Evolutionary conservation across 2,329 filamentous ascomycete genomes (phyloP).

Genomic region (Botrytis galanthina): DNA sequence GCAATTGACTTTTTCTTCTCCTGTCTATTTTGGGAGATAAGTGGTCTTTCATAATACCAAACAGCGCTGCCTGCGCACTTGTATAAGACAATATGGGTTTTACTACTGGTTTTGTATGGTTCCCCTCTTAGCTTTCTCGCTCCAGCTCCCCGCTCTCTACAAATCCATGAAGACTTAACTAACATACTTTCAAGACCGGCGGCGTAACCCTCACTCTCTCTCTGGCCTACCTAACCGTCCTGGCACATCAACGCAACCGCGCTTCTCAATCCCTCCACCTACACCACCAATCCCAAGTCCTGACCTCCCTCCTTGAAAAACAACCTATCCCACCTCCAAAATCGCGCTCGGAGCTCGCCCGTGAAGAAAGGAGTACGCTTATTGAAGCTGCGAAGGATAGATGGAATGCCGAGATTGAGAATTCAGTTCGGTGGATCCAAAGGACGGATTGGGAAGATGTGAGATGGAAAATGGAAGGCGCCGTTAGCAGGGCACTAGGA

Average conservation of each 20-base stretch:
- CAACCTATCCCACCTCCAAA: constrained; percentile 48
- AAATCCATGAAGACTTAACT: constrained; percentile 17
- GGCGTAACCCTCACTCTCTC: constrained; percentile 74
- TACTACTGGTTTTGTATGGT: constrained; percentile 68
- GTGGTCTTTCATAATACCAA: not conserved
- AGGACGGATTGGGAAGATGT: constrained; percentile 63
- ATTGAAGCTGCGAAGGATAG: constrained; percentile 69
- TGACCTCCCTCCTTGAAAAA: constrained; percentile 53
- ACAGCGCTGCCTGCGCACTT: constrained; percentile 26
- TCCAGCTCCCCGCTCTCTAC: not conserved
- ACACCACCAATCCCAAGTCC: constrained; percentile 51
- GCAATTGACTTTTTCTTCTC: not conserved
- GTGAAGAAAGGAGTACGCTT: constrained; percentile 53
- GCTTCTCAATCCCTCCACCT: constrained; percentile 4
- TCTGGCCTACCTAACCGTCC: constrained; percentile 67
- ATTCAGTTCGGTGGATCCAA: constrained; percentile 64
- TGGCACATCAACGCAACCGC: constrained; percentile 68
- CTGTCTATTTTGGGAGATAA: not conserved
- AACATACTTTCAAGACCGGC: constrained; percentile 55
- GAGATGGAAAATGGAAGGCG: constrained; percentile 56
- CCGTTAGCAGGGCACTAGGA: constrained; percentile 44
- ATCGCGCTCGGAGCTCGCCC: constrained; percentile 50
- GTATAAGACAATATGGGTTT: constrained; percentile 59
- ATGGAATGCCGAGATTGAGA: constrained; percentile 74
- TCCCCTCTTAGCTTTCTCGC: constrained; percentile 5